These are phyloP conservation scores for Xylaria sp. DNA, from an alignment of 2,329 filamentous ascomycete genomes.

Conservation along the genomic window DNA sequence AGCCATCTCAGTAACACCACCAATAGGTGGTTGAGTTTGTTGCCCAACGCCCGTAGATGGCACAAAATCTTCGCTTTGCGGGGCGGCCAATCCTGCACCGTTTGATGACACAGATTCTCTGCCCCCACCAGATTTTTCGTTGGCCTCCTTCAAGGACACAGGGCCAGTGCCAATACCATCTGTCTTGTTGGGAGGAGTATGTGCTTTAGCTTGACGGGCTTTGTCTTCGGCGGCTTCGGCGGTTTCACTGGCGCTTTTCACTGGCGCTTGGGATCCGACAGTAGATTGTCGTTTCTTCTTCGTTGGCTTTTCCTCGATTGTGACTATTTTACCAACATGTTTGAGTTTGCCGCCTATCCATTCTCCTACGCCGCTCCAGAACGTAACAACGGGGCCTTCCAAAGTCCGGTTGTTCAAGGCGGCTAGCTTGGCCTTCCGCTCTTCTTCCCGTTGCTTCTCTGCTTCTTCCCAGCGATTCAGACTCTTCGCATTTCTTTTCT, in stretches of 20 bases:
- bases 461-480: conserved; percentile 93
- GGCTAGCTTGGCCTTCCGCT: conserved; percentile 80
- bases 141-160: conserved; percentile 10
- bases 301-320: conserved; percentile 63
- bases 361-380: conserved; percentile 89
- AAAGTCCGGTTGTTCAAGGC: conserved; percentile 86
- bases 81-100: background rate
- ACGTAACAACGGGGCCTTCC: conserved; percentile 86
- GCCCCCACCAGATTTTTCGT: background rate
- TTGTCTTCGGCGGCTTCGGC: conserved; percentile 38
- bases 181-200: conserved; percentile 23
- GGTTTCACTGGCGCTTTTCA: conserved; percentile 31
- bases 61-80: background rate
- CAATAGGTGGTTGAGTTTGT: conserved; percentile 3
- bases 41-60: conserved; percentile 5
- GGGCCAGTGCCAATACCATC: conserved; percentile 6
- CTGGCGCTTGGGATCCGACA: conserved; percentile 28
- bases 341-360: conserved; percentile 79
- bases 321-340: conserved; percentile 69
- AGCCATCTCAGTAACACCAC: background rate
- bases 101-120: background rate
- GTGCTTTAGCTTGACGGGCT: conserved; percentile 19
- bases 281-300: conserved; percentile 56
- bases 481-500: conserved; percentile 87
- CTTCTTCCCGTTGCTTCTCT: conserved; percentile 85